Percentiles rank a stretch among this genome's conserved stretches.
These are phyloP conservation scores for Allantophomopsis cytisporea DNA, from an alignment of 2,329 filamentous ascomycete species.

Conservation along the genomic window DNA sequence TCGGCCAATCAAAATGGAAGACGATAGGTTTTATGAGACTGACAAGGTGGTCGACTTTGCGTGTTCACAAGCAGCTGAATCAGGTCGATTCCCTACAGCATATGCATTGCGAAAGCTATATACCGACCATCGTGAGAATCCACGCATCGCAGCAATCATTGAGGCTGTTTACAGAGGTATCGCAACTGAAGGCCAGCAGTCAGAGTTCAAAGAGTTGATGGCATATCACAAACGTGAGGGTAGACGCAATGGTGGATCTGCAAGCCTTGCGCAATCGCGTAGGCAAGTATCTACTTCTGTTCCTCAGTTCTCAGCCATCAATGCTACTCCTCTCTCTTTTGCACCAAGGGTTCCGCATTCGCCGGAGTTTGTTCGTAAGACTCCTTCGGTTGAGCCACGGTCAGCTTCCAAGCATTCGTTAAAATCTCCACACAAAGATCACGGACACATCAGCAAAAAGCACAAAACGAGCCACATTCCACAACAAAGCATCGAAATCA, in stretches of 20 bases:
- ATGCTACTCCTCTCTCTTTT: neutral
- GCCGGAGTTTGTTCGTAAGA: neutral
- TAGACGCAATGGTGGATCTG: constrained; percentile 28
- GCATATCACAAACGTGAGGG: constrained; percentile 42
- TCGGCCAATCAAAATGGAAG: neutral
- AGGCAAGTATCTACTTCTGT: neutral
- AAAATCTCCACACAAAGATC: constrained; percentile 7
- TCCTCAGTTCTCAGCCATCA: neutral
- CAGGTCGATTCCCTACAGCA: constrained; percentile 45
- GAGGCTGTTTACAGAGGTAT: constrained; percentile 43
- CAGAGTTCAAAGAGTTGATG: constrained; percentile 36
- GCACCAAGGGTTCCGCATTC: neutral
- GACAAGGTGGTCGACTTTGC: constrained; percentile 41
- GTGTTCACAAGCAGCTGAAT: constrained; percentile 42
- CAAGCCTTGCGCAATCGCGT: neutral
- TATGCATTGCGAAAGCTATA: constrained; percentile 47
- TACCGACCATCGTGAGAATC: constrained; percentile 38
- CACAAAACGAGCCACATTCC: constrained; percentile 10
- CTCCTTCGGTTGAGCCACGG: neutral
- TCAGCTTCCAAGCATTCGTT: neutral
- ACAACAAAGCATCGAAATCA: constrained; percentile 6
- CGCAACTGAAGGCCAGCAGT: constrained; percentile 35
- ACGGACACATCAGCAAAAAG: constrained; percentile 13
- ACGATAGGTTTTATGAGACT: constrained; percentile 14
- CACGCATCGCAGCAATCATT: constrained; percentile 39